Evolutionary conservation across 306 rosid genomes (phyloP), one percentile per base, ranked within the genome.

Genomic region (Geum urbanum): DNA sequence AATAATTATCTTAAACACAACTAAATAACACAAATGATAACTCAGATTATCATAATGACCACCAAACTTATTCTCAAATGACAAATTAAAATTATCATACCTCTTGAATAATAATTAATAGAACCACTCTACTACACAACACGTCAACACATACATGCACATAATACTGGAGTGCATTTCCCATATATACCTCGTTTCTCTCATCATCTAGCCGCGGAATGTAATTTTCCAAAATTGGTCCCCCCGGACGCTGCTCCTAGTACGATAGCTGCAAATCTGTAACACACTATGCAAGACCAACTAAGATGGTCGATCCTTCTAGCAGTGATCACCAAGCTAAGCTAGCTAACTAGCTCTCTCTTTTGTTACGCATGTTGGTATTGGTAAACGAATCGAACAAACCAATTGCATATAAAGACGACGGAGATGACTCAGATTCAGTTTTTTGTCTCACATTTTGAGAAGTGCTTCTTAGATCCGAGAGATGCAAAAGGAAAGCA

Each of bases 391-490:
- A 32, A 2, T 32, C 37, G 37, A 53, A 15, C 62, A 58, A 35
- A 13, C 32, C 59, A 54, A 32, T 32, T 18, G 20, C 15, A 57
- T 24, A 57, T 5, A 57, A 58, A 58, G 63, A 58, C 19, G 63
- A 27, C 43, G 63, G 63, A 58, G 63, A 32, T 32, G 8, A 58
- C 41, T 58, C 63, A 12, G 46, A 59, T 67, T 77, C 67, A 52
- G 35, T 15, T 51, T 51, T 69, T 62, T 50, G 76, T 79, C 75
- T 76, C 67, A 70, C 71, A 52, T 77, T 77, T 79, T 37, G 47
- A 22, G 83, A 84, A 81, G 79, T 81, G 78, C 39, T 64, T 69
- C 68, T 27, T 77, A 73, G 85, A 83, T 79, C 80, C 79, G 79
- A 74, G 43, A 40, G 79, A 60, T 60, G 46, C 22, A 59, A 35